Evolutionary conservation across 1,284 basidiomycete species (phyloP).

Genomic region (Bondarzewia mesenterica): DNA sequence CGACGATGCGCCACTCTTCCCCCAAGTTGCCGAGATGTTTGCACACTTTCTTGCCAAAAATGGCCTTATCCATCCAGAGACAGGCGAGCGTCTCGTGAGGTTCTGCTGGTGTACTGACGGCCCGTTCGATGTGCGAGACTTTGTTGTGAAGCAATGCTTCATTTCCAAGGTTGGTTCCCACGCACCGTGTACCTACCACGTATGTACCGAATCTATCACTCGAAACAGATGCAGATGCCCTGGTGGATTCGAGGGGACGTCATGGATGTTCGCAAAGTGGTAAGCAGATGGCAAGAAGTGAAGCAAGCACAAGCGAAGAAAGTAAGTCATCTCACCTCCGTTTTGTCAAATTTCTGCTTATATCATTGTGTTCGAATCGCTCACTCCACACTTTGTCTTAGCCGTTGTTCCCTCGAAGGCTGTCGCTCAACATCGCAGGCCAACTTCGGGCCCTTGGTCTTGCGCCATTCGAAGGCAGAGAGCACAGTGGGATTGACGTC

Average conservation of each 20-base stretch:
- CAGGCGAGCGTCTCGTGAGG: slow-evolving; percentile 45
- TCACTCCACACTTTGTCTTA: too few species aligned
- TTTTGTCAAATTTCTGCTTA: slow-evolving; percentile 10
- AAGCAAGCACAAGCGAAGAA: slow-evolving; percentile 11
- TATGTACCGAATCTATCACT: too few species aligned
- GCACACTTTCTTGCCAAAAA: slow-evolving; percentile 62
- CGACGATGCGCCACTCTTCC: slow-evolving; percentile 71
- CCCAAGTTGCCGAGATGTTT: slow-evolving; percentile 58
- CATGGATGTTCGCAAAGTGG: slow-evolving; percentile 59
- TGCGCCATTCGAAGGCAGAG: slow-evolving; percentile 67
- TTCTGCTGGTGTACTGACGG: slow-evolving; percentile 79
- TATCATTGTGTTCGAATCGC: too few species aligned
- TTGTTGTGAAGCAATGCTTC: slow-evolving; percentile 81
- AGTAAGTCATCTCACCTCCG: slow-evolving; percentile 3
- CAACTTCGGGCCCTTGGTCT: slow-evolving; percentile 55
- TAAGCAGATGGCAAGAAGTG: slow-evolving; percentile 34
- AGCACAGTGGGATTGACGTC: slow-evolving; percentile 85
- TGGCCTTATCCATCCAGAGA: slow-evolving; percentile 52
- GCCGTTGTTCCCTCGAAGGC: slow-evolving; percentile 21
- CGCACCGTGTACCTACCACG: too few species aligned
- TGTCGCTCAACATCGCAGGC: slow-evolving; percentile 51
- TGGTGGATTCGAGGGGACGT: slow-evolving; percentile 63
- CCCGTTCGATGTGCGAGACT: slow-evolving; percentile 79
- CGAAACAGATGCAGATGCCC: slow-evolving; percentile 62
- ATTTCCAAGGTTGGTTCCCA: slow-evolving; percentile 58